Evolutionary conservation across 1,284 basidiomycete genomes (phyloP).

Genomic region (Lignosus rhinocerotis): DNA sequence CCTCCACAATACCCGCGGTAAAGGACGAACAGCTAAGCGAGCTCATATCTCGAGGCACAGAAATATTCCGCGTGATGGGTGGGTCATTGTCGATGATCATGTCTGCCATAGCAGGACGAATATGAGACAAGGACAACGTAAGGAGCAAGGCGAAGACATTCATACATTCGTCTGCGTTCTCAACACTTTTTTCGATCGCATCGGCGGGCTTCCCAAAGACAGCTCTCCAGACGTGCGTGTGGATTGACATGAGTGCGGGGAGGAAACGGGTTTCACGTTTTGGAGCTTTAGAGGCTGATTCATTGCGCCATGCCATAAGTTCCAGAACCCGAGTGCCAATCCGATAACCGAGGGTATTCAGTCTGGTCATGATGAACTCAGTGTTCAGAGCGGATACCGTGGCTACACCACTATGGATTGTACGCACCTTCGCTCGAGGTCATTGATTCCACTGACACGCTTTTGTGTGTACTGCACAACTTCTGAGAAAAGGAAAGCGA

Average conservation of each 20-base stretch:
- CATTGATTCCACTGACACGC: conserved; percentile 90
- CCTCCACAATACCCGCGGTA: conserved; percentile 96
- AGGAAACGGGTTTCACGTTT: conserved; percentile 88
- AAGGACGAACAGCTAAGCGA: conserved; percentile 95
- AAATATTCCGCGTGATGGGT: conserved; percentile 87
- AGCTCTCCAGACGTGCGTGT: conserved; percentile 92
- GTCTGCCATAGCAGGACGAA: conserved; percentile 51
- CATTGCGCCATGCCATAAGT: conserved; percentile 73
- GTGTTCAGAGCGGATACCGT: background rate
- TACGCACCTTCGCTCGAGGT: conserved; percentile 73
- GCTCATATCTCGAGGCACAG: conserved; percentile 92
- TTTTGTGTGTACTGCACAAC: conserved; percentile 94
- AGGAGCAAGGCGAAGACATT: conserved; percentile 13
- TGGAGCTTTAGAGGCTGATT: conserved; percentile 74
- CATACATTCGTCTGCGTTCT: conserved; percentile 94
- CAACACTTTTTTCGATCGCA: conserved; percentile 92
- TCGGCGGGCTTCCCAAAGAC: conserved; percentile 94
- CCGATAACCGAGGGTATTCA: conserved; percentile 89
- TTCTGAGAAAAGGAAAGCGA: conserved; percentile 90
- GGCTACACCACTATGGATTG: background rate
- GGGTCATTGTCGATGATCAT: conserved; percentile 99
- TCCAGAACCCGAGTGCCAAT: conserved; percentile 83
- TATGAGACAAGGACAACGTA: background rate
- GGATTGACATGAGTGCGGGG: conserved; percentile 87
- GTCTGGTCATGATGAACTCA: conserved; percentile 43